Conservation (phyloP, 106 monocot species). For the Agapanthus africanus region DNA sequence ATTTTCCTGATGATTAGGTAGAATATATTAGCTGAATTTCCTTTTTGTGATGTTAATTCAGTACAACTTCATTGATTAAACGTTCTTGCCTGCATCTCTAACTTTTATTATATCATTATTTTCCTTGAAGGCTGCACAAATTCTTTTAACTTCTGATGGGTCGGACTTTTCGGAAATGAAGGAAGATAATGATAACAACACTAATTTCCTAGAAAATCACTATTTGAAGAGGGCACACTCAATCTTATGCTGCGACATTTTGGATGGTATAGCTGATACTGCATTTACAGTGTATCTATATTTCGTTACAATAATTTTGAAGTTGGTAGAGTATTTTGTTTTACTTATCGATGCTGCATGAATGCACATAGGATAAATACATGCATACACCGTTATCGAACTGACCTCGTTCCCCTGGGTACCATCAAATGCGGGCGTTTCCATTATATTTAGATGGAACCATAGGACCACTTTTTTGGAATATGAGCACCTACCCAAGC, state of each 20-base stretch:
- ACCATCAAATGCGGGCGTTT: too few relatives aligned
- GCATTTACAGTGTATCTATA: neutral
- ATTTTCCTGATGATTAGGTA: neutral
- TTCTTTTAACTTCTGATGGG: constrained; percentile 26
- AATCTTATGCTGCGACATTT: constrained; percentile 29
- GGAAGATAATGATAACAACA: constrained; percentile 7
- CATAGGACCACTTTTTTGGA: too few relatives aligned
- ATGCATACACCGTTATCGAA: too few relatives aligned
- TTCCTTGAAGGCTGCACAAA: constrained; percentile 38
- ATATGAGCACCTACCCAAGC: too few relatives aligned
- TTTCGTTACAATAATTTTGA: neutral
- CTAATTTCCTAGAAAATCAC: constrained; percentile 18
- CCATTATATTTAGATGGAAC: too few relatives aligned
- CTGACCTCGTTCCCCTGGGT: too few relatives aligned
- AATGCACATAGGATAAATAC: too few relatives aligned
- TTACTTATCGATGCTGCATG: too few relatives aligned
- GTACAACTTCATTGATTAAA: neutral
- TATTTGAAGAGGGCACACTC: constrained; percentile 47
- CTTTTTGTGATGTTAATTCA: neutral
- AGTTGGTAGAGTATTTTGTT: too few relatives aligned
- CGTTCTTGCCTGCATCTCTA: neutral
- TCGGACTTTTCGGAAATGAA: constrained; percentile 18
- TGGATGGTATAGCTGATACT: constrained; percentile 45
- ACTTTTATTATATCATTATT: neutral
- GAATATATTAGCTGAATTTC: neutral